phyloP scores from a whole-genome alignment of 257 asterid genomes.

The Galeopsis tetrahit region DNA sequence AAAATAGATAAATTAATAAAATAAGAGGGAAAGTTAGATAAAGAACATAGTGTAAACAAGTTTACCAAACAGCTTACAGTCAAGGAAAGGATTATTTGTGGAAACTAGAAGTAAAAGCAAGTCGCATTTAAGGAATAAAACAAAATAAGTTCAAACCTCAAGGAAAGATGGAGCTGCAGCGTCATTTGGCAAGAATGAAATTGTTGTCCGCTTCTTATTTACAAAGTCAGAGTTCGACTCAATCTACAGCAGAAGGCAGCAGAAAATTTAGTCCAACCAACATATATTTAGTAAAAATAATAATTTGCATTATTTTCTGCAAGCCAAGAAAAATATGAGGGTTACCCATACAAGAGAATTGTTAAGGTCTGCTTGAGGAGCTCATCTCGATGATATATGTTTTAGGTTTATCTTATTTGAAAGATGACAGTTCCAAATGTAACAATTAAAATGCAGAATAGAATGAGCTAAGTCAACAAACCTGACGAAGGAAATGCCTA shows the following conservation, averaged over 20 bases:
- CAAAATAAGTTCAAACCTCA: slow-evolving; percentile 59
- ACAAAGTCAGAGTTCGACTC: slow-evolving; percentile 77
- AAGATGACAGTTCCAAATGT: slow-evolving; percentile 11
- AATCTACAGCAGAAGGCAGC: slow-evolving; percentile 51
- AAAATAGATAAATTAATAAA: background rate
- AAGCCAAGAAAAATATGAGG: background rate
- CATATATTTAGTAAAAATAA: slow-evolving; percentile 15
- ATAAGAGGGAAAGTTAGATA: background rate
- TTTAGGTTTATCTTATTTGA: background rate
- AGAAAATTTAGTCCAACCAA: slow-evolving; percentile 32
- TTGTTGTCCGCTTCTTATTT: slow-evolving; percentile 68
- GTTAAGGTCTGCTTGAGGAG: background rate
- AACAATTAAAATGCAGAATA: slow-evolving; percentile 11
- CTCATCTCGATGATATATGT: background rate
- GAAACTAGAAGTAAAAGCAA: slow-evolving; percentile 12
- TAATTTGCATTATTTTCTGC: background rate
- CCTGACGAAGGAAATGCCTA: slow-evolving; percentile 77
- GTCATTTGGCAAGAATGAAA: slow-evolving; percentile 78
- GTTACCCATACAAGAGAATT: no score
- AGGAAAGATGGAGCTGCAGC: slow-evolving; percentile 73
- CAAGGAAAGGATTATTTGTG: background rate
- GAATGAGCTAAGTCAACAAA: slow-evolving; percentile 30
- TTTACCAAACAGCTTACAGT: background rate
- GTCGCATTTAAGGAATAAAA: background rate
- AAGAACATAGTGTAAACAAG: background rate